phyloP scores from a whole-genome alignment of 129 eudicot genomes.

The Apium graveolens region DNA sequence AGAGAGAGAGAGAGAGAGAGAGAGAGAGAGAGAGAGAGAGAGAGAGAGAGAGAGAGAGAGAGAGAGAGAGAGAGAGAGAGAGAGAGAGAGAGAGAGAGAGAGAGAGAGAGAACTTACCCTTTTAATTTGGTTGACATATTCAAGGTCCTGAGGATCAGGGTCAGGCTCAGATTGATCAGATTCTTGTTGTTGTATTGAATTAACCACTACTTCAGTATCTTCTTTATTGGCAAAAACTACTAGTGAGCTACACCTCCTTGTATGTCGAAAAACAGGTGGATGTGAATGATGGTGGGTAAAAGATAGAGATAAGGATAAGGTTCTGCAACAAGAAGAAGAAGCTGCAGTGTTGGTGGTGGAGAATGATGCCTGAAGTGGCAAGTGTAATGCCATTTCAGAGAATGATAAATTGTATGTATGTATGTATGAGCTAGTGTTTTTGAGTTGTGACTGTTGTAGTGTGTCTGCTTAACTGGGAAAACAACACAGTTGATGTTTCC shows the following conservation, averaged over 20 bases:
- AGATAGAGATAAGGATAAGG: slow-evolving; percentile 13
- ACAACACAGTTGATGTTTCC: background rate
- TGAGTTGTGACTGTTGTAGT: background rate
- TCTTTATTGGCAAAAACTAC: slow-evolving; percentile 31
- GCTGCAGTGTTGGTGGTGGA: slow-evolving; percentile 4
- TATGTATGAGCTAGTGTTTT: background rate
- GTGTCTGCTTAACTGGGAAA: background rate
- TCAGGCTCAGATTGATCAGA: slow-evolving; percentile 32
- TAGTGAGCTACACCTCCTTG: slow-evolving; percentile 12
- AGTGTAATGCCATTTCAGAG: slow-evolving; percentile 28
- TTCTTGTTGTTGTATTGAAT: slow-evolving; percentile 26
- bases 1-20: background rate
- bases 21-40: background rate
- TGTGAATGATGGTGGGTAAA: slow-evolving; percentile 10
- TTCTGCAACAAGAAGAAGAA: slow-evolving; percentile 21
- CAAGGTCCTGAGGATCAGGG: slow-evolving; percentile 79
- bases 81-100: background rate
- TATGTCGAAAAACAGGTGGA: slow-evolving; percentile 11
- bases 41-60: background rate
- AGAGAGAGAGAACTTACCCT: slow-evolving; percentile 20
- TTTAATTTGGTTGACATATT: slow-evolving; percentile 66
- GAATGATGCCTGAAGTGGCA: slow-evolving; percentile 26
- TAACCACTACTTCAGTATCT: slow-evolving; percentile 27
- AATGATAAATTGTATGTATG: background rate
- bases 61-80: too few species aligned